These are phyloP conservation scores for Heracleum sosnowskyi DNA, from an alignment of 129 eudicot species.

Conservation along the genomic window DNA sequence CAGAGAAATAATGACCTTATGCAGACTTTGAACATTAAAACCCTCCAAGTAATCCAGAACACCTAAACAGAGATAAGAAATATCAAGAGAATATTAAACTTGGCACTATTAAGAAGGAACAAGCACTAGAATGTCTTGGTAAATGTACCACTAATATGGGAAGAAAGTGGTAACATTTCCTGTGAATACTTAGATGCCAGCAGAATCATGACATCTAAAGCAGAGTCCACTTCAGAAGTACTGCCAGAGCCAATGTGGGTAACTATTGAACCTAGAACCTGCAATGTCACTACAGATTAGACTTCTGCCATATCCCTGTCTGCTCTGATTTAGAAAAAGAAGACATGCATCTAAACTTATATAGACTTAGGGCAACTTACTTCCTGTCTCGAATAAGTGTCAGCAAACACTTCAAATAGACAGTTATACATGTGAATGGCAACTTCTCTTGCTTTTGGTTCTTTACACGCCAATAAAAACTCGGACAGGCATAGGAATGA, in stretches of 20 bases:
- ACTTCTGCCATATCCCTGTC: background rate
- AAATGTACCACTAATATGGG: constrained; percentile 59
- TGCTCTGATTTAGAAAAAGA: background rate
- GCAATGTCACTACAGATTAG: constrained; percentile 5
- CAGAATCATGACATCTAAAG: constrained; percentile 63
- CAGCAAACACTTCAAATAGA: constrained; percentile 62
- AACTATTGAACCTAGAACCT: constrained; percentile 76
- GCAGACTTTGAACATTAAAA: constrained; percentile 54
- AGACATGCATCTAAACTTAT: constrained; percentile 6
- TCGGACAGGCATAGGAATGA: constrained; percentile 60
- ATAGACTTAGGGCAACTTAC: constrained; percentile 31
- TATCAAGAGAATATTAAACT: constrained; percentile 12
- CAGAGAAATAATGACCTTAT: constrained; percentile 38
- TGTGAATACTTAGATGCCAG: constrained; percentile 61
- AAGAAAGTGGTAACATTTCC: constrained; percentile 53
- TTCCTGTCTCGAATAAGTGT: constrained; percentile 74
- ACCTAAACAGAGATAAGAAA: constrained; percentile 31
- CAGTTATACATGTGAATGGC: constrained; percentile 52
- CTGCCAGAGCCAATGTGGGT: constrained; percentile 79
- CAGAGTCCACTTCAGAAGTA: constrained; percentile 60
- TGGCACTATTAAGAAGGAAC: constrained; percentile 2
- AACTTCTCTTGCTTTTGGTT: constrained; percentile 49
- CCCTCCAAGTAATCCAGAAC: constrained; percentile 80
- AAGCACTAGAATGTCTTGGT: constrained; percentile 9
- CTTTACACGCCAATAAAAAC: constrained; percentile 68